These are phyloP conservation scores for Capsella rubella DNA, from an alignment of 441 rosid genomes.

Conservation along the genomic window DNA sequence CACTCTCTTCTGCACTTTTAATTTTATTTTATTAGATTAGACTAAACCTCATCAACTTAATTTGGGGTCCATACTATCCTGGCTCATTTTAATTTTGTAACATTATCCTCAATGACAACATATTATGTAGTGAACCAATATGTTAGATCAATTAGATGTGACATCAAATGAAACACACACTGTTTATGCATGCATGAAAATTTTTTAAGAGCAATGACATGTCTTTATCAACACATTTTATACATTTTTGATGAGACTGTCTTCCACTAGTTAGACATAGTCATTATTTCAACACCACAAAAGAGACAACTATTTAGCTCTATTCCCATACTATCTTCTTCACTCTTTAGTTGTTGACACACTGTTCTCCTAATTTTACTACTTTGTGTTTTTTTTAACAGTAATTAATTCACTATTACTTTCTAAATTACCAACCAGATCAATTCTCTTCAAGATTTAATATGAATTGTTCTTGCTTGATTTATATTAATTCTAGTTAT, in stretches of 20 bases:
- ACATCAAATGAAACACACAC: constrained; percentile 23
- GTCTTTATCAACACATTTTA: not conserved
- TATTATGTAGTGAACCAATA: constrained; percentile 6
- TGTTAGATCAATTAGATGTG: constrained; percentile 14
- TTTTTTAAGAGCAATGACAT: constrained; percentile 4
- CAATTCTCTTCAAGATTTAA: not conserved
- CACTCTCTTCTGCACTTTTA: constrained; percentile 22
- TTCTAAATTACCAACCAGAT: not conserved
- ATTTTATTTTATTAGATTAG: constrained; percentile 4
- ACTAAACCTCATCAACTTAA: not conserved
- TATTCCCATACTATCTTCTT: constrained; percentile 13
- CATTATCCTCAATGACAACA: constrained; percentile 12
- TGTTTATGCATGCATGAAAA: constrained; percentile 34
- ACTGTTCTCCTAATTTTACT: constrained; percentile 14
- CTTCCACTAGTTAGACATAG: constrained; percentile 41
- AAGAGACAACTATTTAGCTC: constrained; percentile 31
- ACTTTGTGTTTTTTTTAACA: not conserved
- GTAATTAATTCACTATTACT: not conserved
- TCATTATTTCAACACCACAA: constrained; percentile 38
- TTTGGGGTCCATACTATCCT: constrained; percentile 9
- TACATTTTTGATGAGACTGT: constrained; percentile 14
- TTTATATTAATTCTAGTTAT: not conserved
- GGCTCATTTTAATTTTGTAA: constrained; percentile 6
- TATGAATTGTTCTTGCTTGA: not conserved
- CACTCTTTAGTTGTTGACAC: constrained; percentile 10